A percentile compares a stretch with the other conserved stretches of the same genome.
phyloP scores from a whole-genome alignment of 148 eudicot genomes.

The Fallopia convolvulus region DNA sequence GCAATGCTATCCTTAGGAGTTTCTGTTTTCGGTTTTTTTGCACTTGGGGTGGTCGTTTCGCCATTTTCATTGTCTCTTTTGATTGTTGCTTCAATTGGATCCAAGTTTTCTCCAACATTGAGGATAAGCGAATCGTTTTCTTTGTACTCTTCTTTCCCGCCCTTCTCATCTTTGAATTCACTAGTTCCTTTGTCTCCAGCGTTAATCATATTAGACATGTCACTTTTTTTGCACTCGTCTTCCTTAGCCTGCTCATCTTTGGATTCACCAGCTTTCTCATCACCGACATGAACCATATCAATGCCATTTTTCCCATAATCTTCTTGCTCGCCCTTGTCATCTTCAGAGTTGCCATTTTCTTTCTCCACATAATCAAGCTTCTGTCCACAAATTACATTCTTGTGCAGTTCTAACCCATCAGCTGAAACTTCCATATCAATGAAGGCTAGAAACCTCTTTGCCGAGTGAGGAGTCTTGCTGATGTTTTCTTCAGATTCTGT shows the following conservation, averaged over 20 bases:
- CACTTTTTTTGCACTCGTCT: not conserved
- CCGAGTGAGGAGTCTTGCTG: not conserved
- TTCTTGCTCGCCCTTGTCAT: conserved; percentile 1
- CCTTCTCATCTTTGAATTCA: not conserved
- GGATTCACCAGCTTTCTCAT: not conserved
- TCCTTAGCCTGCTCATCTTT: not conserved
- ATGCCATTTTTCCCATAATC: not conserved
- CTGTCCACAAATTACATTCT: conserved; percentile 7
- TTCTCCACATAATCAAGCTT: conserved; percentile 10
- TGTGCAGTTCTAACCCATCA: conserved; percentile 10
- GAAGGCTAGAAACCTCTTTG: conserved; percentile 12
- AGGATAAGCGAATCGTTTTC: not conserved
- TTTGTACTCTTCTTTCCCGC: not conserved
- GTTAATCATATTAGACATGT: not conserved
- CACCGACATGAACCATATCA: not conserved
- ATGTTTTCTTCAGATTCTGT: not conserved
- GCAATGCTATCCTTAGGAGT: conserved; percentile 15
- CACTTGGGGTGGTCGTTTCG: not conserved
- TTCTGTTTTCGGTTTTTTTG: not conserved
- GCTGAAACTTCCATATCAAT: not conserved
- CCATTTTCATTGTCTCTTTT: too few relatives aligned
- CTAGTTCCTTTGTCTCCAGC: not conserved
- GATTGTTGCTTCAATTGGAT: too few relatives aligned
- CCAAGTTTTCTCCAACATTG: not conserved
- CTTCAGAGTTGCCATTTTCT: conserved; percentile 9